Percentiles rank a stretch among this genome's conserved stretches.
phyloP scores from a whole-genome alignment of 1,139 yeast species.

The Geotrichum phurueaensis region DNA sequence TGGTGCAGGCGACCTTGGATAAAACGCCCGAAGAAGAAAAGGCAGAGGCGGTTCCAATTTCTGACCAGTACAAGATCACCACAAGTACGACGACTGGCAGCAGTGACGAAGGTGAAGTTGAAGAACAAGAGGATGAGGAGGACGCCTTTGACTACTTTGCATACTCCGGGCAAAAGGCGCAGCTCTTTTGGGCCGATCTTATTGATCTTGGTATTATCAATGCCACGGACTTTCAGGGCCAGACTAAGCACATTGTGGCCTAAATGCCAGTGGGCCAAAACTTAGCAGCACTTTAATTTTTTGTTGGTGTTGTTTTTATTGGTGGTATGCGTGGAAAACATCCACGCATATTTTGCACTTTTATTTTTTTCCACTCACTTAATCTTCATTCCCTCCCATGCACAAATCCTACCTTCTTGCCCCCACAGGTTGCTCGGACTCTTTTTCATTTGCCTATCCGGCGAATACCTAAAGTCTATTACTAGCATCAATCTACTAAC shows the following conservation, averaged over 20 bases:
- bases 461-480: too few species aligned
- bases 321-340: too few species aligned
- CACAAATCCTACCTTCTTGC: too few species aligned
- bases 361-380: too few species aligned
- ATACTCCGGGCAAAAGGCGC: constrained; percentile 70
- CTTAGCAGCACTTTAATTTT: too few species aligned
- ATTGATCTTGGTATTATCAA: constrained; percentile 52
- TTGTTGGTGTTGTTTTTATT: too few species aligned
- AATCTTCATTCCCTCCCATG: too few species aligned
- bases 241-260: constrained; percentile 20
- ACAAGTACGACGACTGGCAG: constrained; percentile 22
- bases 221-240: constrained; percentile 26
- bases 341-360: too few species aligned
- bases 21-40: constrained; percentile 24
- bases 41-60: constrained; percentile 27
- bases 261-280: background rate
- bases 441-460: too few species aligned
- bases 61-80: constrained; percentile 29
- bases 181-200: constrained; percentile 69
- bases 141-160: constrained; percentile 76
- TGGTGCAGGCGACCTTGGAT: constrained; percentile 52
- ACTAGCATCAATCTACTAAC: too few species aligned
- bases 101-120: constrained; percentile 25
- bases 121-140: constrained; percentile 42
- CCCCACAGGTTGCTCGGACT: too few species aligned